Base-by-base conservation (phyloP, 257 asterid genomes). In the Solanum bukasovii region DNA sequence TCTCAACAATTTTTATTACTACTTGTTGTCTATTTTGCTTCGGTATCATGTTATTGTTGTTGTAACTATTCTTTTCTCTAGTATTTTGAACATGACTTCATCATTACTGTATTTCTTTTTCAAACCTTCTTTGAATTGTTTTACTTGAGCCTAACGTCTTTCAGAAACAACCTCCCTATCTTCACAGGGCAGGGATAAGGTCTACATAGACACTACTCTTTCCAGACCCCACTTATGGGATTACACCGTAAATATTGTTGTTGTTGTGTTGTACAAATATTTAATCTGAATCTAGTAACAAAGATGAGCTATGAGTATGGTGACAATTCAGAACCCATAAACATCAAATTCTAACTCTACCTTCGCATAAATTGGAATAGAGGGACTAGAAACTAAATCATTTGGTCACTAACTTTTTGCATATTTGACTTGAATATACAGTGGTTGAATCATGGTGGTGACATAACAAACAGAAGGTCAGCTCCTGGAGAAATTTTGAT, bases 361-460 rank as follows among this genome's bases (percentile, higher is more conserved):
- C 16, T 44, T 4, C 6, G 13, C 6, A 44, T 44, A 44, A 13
- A 44, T 44, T 11, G 52, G 18, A 44, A 44, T 1, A 4, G 52
- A 44, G 52, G 18, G 18, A 13, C 11, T n/a, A 65, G 33, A 65
- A 65, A 67, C 14, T 3, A 27, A 13, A 68, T 27, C 37, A 68
- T 27, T 68, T 27, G 35, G 0, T 27, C 37, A 68, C 37, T 70
- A 70, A 77, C 4, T n/a, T 23, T 12, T 77, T 77, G 23, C 13
- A 29, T 34, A 1, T 35, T 7, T 33, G 9, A 87, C 42, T 9
- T 61, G 20, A 87, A 8, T 21, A 4, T 85, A 91, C 93, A 94
- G 98, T 94, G 97, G 96, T n/a, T 84, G 27, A 94, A 91, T 65
- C 98, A 96, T 20, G 98, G 98, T 56, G 93, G 94, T 3, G 96